Evolutionary conservation across 768 basidiomycete species (phyloP).

Genomic region (Amanita inopinata): DNA sequence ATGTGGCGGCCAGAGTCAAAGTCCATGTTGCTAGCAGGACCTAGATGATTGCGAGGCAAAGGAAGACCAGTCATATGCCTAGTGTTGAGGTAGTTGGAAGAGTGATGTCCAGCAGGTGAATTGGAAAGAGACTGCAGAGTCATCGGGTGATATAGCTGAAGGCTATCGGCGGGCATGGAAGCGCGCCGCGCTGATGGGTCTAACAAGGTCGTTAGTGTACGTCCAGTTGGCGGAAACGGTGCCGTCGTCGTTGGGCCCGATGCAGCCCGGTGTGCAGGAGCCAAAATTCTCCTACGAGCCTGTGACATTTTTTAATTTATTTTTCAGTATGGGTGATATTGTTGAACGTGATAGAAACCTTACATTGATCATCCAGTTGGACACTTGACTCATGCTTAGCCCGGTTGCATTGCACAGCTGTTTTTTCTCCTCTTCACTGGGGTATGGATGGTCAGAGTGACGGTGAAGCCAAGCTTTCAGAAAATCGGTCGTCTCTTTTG

Average conservation of each 20-base stretch:
- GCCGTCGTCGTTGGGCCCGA: conserved; percentile 71
- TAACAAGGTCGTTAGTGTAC: conserved; percentile 32
- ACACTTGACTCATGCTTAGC: conserved; percentile 82
- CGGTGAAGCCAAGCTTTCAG: conserved; percentile 84
- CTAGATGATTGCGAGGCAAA: conserved; percentile 24
- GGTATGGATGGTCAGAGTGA: conserved; percentile 85
- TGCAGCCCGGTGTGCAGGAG: conserved; percentile 69
- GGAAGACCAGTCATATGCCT: conserved; percentile 39
- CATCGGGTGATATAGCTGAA: conserved; percentile 75
- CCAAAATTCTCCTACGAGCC: conserved; percentile 77
- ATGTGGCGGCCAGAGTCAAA: conserved; percentile 30
- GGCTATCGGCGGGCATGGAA: conserved; percentile 59
- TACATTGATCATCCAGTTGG: conserved; percentile 91
- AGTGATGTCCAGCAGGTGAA: conserved; percentile 26
- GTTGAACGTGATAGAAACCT: too few relatives aligned
- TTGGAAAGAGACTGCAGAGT: conserved; percentile 54
- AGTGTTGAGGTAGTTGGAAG: conserved; percentile 32
- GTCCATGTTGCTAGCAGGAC: conserved; percentile 25
- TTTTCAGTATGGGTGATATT: conserved; percentile 8
- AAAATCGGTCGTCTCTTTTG: conserved; percentile 85
- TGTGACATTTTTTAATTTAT: conserved; percentile 19
- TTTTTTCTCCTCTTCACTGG: conserved; percentile 86
- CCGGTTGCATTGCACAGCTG: conserved; percentile 80
- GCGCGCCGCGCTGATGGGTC: conserved; percentile 45
- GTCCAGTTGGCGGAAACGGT: conserved; percentile 52